phyloP scores from a whole-genome alignment of 352 stramenopile genomes.

The Globisporangium perplexum region DNA sequence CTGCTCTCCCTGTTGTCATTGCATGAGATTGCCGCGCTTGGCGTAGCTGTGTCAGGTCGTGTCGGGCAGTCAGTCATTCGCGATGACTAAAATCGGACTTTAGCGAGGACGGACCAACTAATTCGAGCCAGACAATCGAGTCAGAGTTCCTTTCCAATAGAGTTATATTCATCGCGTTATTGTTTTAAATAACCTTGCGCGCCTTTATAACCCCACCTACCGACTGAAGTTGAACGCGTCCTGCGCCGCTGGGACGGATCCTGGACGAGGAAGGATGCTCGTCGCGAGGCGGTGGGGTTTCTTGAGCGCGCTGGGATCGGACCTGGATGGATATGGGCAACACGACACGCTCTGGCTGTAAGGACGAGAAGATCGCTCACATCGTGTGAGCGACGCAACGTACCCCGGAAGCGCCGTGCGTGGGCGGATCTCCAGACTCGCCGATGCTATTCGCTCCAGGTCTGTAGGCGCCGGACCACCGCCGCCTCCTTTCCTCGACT shows the following conservation, averaged over 20 bases:
- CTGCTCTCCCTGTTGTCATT: too few species aligned
- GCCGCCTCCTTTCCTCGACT: conserved; percentile 7
- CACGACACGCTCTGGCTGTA: neutral
- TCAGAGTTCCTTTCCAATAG: neutral
- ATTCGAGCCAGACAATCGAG: too few species aligned
- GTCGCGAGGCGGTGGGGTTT: conserved; percentile 32
- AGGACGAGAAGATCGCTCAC: too few species aligned
- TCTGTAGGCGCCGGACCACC: neutral
- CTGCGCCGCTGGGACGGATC: neutral
- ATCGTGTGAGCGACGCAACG: too few species aligned
- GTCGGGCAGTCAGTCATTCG: too few species aligned
- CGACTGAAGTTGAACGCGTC: conserved; percentile 2
- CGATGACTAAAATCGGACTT: too few species aligned
- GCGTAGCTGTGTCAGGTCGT: too few species aligned
- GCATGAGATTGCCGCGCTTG: too few species aligned
- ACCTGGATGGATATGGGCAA: neutral
- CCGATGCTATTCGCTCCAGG: conserved; percentile 25
- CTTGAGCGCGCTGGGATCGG: conserved; percentile 9
- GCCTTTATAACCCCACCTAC: too few species aligned
- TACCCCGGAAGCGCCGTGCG: conserved; percentile 10
- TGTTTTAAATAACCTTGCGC: too few species aligned
- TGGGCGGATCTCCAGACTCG: conserved; percentile 22
- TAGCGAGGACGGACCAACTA: too few species aligned
- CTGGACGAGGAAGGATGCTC: conserved; percentile 25
- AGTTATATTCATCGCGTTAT: too few species aligned